A percentile compares a stretch with the other conserved stretches of the same genome.
phyloP scores from a whole-genome alignment of 2,329 filamentous ascomycete species.

The Nothomitra cinnamomea region DNA sequence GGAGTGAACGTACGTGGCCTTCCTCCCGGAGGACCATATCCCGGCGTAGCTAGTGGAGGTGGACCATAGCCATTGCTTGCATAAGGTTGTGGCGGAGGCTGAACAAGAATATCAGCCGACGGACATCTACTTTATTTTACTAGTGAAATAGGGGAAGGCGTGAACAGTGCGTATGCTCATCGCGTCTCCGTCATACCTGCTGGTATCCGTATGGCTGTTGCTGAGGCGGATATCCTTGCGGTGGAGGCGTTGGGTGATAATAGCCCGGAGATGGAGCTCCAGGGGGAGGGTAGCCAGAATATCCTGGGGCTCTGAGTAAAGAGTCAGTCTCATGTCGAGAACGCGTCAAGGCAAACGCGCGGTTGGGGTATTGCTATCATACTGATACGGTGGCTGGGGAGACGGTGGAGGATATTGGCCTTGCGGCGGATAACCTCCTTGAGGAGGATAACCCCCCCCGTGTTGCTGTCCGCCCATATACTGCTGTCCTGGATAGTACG shows the following conservation, averaged over 20 bases:
- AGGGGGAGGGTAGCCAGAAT: slow-evolving; percentile 19
- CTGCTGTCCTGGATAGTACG: slow-evolving; percentile 40
- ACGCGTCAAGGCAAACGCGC: slow-evolving; percentile 28
- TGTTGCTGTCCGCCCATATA: slow-evolving; percentile 37
- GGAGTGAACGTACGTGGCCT: slow-evolving; percentile 20
- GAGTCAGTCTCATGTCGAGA: slow-evolving; percentile 9
- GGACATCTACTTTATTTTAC: not conserved
- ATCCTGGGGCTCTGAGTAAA: slow-evolving; percentile 16
- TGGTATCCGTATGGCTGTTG: slow-evolving; percentile 10
- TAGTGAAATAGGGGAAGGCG: slow-evolving; percentile 3
- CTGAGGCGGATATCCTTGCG: slow-evolving; percentile 10
- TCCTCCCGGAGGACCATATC: slow-evolving; percentile 19
- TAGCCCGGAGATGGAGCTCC: slow-evolving; percentile 27
- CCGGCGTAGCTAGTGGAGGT: slow-evolving; percentile 14
- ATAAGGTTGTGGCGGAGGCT: slow-evolving; percentile 3
- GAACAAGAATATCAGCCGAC: not conserved
- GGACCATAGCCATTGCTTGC: slow-evolving; percentile 8
- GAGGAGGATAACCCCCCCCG: slow-evolving; percentile 16
- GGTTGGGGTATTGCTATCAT: slow-evolving; percentile 22
- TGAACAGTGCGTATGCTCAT: slow-evolving; percentile 14
- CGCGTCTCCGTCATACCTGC: slow-evolving; percentile 15
- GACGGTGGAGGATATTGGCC: slow-evolving; percentile 19
- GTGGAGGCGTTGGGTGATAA: slow-evolving; percentile 16
- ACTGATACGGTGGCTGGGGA: slow-evolving; percentile 22
- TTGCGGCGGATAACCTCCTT: slow-evolving; percentile 10